phyloP scores from a whole-genome alignment of 1,139 yeast genomes.

The Scheffersomyces illinoinensis region DNA sequence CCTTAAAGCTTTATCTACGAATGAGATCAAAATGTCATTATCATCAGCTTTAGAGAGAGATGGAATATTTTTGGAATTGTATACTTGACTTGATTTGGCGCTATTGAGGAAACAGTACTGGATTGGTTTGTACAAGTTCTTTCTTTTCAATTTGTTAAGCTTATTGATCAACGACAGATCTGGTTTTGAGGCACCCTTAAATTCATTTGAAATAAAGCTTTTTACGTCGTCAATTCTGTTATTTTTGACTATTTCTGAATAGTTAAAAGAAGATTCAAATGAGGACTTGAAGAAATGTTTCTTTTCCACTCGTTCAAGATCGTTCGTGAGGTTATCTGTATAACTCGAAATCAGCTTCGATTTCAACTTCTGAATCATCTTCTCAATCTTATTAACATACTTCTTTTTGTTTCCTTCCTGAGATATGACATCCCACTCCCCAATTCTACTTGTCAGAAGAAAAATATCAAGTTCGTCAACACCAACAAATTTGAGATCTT shows the following conservation, averaged over 20 bases:
- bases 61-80: not conserved
- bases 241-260: conserved; percentile 9
- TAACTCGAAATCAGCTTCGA: conserved; percentile 11
- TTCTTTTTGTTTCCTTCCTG: conserved; percentile 11
- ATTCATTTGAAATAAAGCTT: not conserved
- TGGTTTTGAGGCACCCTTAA: not conserved
- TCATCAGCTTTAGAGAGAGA: conserved; percentile 1
- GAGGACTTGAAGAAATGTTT: not conserved
- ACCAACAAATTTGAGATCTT: conserved; percentile 17
- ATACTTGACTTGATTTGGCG: not conserved
- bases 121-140: conserved; percentile 26
- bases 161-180: conserved; percentile 12
- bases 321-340: conserved; percentile 1
- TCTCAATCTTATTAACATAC: conserved; percentile 13
- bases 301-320: not conserved
- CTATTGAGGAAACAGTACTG: conserved; percentile 25
- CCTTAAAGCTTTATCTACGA: conserved; percentile 20
- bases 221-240: not conserved
- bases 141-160: conserved; percentile 19
- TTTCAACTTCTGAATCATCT: conserved; percentile 14
- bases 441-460: conserved; percentile 14
- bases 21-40: conserved; percentile 15
- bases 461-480: conserved; percentile 26
- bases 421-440: conserved; percentile 5
- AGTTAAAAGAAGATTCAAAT: conserved; percentile 4